phyloP scores from a whole-genome alignment of 495 filamentous ascomycete genomes.

The Neurospora sp. region DNA sequence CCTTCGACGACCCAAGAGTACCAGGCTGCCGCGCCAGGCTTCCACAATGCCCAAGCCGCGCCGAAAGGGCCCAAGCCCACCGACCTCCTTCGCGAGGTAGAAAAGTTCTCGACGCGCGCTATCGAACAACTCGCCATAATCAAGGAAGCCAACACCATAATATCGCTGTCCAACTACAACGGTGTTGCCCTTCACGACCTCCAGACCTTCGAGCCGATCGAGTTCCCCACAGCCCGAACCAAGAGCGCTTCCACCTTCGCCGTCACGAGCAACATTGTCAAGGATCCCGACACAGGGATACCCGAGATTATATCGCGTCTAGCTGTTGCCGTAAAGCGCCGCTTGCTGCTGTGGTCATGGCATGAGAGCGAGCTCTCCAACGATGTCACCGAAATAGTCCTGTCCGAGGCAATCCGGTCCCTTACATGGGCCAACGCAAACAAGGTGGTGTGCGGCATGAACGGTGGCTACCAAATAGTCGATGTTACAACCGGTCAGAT shows the following conservation, averaged over 20 bases:
- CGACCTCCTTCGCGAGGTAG: slow-evolving; percentile 78
- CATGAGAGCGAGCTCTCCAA: slow-evolving; percentile 78
- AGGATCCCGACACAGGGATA: slow-evolving; percentile 76
- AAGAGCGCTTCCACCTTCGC: slow-evolving; percentile 85
- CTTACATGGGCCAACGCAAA: slow-evolving; percentile 84
- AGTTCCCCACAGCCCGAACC: slow-evolving; percentile 56
- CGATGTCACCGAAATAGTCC: slow-evolving; percentile 63
- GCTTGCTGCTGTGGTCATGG: slow-evolving; percentile 87
- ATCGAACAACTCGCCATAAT: slow-evolving; percentile 91
- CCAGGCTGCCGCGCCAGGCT: slow-evolving; percentile 1
- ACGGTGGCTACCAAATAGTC: slow-evolving; percentile 78
- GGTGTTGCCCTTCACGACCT: slow-evolving; percentile 83
- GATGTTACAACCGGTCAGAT: slow-evolving; percentile 64
- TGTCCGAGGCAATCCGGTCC: slow-evolving; percentile 70
- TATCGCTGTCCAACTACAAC: slow-evolving; percentile 73
- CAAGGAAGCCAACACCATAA: slow-evolving; percentile 83
- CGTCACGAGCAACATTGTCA: slow-evolving; percentile 87
- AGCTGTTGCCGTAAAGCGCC: slow-evolving; percentile 85
- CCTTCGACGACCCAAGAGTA: slow-evolving; percentile 1
- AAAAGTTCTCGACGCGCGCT: slow-evolving; percentile 82
- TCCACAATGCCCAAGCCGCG: slow-evolving; percentile 15
- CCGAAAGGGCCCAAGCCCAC: slow-evolving; percentile 47
- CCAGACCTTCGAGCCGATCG: slow-evolving; percentile 67
- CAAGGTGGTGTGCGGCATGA: slow-evolving; percentile 77
- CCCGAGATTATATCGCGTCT: slow-evolving; percentile 83